Evolutionary conservation across 2,329 filamentous ascomycete genomes (phyloP), one percentile per base, ranked within the genome.

Genomic region (Huntiella abstrusa): DNA sequence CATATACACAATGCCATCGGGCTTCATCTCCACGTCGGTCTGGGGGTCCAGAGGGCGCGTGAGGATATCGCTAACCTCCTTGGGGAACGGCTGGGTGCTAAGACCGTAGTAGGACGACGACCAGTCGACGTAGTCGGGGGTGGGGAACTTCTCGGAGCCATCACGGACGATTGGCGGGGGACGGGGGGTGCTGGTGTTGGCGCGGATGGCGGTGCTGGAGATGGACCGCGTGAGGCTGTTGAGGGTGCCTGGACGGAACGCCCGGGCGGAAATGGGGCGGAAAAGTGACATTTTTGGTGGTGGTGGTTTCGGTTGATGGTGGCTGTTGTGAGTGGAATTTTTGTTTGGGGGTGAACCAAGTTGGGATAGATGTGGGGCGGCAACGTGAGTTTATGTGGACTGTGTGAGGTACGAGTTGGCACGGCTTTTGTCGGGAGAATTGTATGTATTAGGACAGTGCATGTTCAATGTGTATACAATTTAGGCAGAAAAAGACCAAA

Each of bases 1-100:
- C 49, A 98, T 68, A 60, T 96, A 98, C 50, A 96, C 68, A 54
- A 98, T 88, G 33, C 91, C 91, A 64, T 98, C 91, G 32, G 91
- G 88, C 67, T 98, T 98, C 59, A 98, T 81, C 67, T 98, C 91
- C 47, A 98, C 78, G 62, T 96, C 88, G 17, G 48, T 13, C 41
- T 78, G 71, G 0, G 72, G 64, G 46, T 75, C 65, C 10, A 93
- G 60, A 1, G 78, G 76, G 48, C 73, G 67, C 51, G 82, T 71
- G 41, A 95, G 69, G 15, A 83, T 70, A 12, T 75, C 69, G 7
- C 74, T 70, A 45, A 80, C 73, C 61, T 86, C 79, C 40, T 75
- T 64, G 3, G 76, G 67, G 60, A 94, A 93, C 0, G 84, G 71
- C 33, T 67, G 66, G 0, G 71, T 69, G 33, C 78, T 80, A 13